These are phyloP conservation scores for Aspergillus leporis DNA, from an alignment of 495 filamentous ascomycete species.

Conservation along the genomic window DNA sequence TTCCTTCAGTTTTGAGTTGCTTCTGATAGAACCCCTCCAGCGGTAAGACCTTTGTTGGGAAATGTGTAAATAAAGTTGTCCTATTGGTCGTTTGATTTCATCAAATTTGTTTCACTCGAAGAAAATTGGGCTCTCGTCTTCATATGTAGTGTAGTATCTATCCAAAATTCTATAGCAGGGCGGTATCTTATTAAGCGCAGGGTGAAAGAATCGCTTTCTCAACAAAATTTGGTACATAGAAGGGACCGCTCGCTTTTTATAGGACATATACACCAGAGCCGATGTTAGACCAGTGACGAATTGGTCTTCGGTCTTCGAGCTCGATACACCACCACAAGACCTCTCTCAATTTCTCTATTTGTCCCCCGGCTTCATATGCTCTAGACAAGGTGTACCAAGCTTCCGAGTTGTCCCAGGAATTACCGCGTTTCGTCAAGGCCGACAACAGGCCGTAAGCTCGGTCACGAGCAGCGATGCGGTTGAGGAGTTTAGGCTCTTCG, in stretches of 20 bases:
- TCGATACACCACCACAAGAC: slow-evolving; percentile 72
- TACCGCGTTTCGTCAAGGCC: slow-evolving; percentile 78
- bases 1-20: slow-evolving; percentile 16
- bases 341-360: slow-evolving; percentile 79
- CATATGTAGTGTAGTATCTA: slow-evolving; percentile 16
- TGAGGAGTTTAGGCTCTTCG: slow-evolving; percentile 60
- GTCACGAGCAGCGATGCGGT: slow-evolving; percentile 81
- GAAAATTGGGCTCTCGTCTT: slow-evolving; percentile 10
- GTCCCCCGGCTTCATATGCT: slow-evolving; percentile 79
- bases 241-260: slow-evolving; percentile 24
- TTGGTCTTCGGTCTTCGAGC: slow-evolving; percentile 53
- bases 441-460: slow-evolving; percentile 81
- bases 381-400: slow-evolving; percentile 89
- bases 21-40: neutral
- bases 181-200: slow-evolving; percentile 34
- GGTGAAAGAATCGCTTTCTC: slow-evolving; percentile 14
- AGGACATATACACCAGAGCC: slow-evolving; percentile 50
- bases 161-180: slow-evolving; percentile 23
- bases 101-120: slow-evolving; percentile 21
- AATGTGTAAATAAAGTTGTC: slow-evolving; percentile 48
- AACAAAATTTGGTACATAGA: slow-evolving; percentile 30
- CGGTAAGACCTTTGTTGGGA: slow-evolving; percentile 11
- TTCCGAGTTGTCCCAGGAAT: slow-evolving; percentile 89
- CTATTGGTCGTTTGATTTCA: slow-evolving; percentile 30
- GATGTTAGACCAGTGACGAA: slow-evolving; percentile 51